Evolutionary conservation across 495 filamentous ascomycete species (phyloP), one percentile per base, ranked within the genome.

Genomic region (Neurospora sp.): DNA sequence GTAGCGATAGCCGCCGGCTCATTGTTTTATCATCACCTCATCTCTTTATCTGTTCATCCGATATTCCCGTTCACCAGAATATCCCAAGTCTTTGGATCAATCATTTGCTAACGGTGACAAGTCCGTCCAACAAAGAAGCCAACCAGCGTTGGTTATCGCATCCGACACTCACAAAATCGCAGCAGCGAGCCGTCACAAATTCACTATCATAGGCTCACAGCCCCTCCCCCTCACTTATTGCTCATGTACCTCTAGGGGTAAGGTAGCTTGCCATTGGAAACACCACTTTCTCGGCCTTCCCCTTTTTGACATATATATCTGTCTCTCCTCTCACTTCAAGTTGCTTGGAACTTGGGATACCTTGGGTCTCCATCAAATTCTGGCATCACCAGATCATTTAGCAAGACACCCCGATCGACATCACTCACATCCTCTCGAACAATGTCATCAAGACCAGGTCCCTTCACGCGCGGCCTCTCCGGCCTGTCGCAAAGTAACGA

Each of bases 391-490:
- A 6, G 1, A 14, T 20, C 40, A 12, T 37, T 4, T 45, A 45
- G 3, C 31, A 14, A 38, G 22, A 68, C 70, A 40, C 73, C 45
- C 44, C 16, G 16, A 71, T 45, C 45, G 16, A 20, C 53, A 35
- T 42, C 41, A 59, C 35, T 72, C 59, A 61, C 53, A 9, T 8
- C 14, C 22, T 35, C 53, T 3, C 53, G 14, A 61, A 78, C 71
- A 71, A 88, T 87, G 85, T 80, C 85, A 22, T 72, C 77, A 69
- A 82, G 86, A 81, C 86, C 86, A 40, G 81, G 81, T 38, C 80
- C 87, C 74, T 86, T 88, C 74, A 88, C 86, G 22, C 80, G 84
- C 75, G 86, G 87, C 71, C 81, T 87, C 45, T 87, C 86, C 59
- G 80, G 79, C 61, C 82, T 86, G 70, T 84, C 83, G 73, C 84